Conservation (phyloP, 1,284 basidiomycete species). For the Ceratobasidium sp. region DNA sequence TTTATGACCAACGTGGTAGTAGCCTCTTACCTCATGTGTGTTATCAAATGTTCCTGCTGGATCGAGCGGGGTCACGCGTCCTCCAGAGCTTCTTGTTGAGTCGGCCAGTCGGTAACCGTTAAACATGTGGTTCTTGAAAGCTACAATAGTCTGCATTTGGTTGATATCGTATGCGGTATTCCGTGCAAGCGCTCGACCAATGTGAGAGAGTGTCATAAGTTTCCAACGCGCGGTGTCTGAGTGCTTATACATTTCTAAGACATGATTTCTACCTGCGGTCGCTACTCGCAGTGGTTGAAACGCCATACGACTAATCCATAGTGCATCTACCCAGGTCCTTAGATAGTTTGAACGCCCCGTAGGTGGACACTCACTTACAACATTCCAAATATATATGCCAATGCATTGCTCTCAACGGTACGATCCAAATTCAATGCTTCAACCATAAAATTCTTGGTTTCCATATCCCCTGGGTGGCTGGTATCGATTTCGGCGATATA, state of each 20-base stretch:
- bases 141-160: no score
- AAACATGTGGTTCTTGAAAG: no score
- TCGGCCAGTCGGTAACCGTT: no score
- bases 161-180: no score
- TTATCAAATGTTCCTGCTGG: background rate
- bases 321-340: background rate
- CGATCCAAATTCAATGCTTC: background rate
- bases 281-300: slow-evolving; percentile 19
- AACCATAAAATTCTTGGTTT: slow-evolving; percentile 3
- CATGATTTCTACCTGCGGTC: slow-evolving; percentile 15
- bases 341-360: background rate
- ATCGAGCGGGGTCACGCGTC: background rate
- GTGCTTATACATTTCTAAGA: slow-evolving; percentile 3
- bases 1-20: background rate
- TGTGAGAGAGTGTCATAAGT: slow-evolving; percentile 6
- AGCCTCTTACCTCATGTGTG: background rate
- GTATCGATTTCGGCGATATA: background rate
- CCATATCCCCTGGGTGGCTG: slow-evolving; percentile 8
- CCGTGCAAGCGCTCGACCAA: background rate
- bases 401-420: slow-evolving; percentile 9
- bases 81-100: no score
- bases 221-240: slow-evolving; percentile 11
- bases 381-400: slow-evolving; percentile 24
- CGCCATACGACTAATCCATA: slow-evolving; percentile 6
- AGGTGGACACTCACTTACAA: slow-evolving; percentile 6